These are phyloP conservation scores for Clarireedia homoeocarpa DNA, from an alignment of 2,329 filamentous ascomycete genomes.

Conservation along the genomic window DNA sequence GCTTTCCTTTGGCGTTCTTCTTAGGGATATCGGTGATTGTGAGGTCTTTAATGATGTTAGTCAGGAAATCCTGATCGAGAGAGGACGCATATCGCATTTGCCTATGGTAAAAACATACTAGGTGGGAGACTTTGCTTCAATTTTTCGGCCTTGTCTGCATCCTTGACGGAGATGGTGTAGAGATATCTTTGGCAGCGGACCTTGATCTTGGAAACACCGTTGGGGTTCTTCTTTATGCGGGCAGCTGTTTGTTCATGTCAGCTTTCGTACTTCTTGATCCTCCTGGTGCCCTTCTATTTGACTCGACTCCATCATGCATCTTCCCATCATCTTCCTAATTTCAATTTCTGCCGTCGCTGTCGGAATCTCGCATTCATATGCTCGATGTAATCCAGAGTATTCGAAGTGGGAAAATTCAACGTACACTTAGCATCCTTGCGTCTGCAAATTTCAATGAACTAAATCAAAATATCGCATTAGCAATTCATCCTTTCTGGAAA, in stretches of 20 bases:
- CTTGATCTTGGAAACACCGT: slow-evolving; percentile 99
- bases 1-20: slow-evolving; percentile 45
- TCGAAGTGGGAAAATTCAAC: slow-evolving; percentile 35
- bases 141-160: slow-evolving; percentile 99
- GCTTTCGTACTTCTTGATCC: not conserved
- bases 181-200: slow-evolving; percentile 94
- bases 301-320: not conserved
- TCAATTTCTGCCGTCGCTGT: not conserved
- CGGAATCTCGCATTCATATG: not conserved
- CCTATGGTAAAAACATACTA: slow-evolving; percentile 53
- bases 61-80: no score
- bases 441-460: slow-evolving; percentile 99
- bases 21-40: slow-evolving; percentile 52
- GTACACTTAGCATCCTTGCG: slow-evolving; percentile 98
- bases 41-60: slow-evolving; percentile 36
- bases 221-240: slow-evolving; percentile 90
- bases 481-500: not conserved
- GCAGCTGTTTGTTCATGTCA: slow-evolving; percentile 51
- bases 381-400: no score
- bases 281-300: not conserved
- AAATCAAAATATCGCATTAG: slow-evolving; percentile 17
- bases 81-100: no score
- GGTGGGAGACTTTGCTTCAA: slow-evolving; percentile 98
- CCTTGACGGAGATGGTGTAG: slow-evolving; percentile 98
- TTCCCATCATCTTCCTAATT: not conserved